Evolutionary conservation across 495 filamentous ascomycete species (phyloP), one percentile per base, ranked within the genome.

Genomic region (Lasiosphaeris hirsuta): DNA sequence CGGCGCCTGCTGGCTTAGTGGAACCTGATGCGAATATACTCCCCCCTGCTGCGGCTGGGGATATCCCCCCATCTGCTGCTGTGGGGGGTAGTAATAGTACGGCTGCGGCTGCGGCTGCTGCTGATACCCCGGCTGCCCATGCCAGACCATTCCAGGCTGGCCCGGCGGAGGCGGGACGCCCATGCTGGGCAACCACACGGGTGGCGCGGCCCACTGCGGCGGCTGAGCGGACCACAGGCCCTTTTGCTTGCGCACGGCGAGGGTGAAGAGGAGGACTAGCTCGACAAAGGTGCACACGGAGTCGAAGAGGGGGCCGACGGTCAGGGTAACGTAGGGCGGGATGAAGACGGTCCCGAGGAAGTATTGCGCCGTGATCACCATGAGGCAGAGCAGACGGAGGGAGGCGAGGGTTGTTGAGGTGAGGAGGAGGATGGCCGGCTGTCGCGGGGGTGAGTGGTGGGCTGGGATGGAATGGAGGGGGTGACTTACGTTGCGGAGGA

Each of bases 261-360:
- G 33, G 10, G 36, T 17, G 48, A 58, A 64, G 35, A 64, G 57
- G 23, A 64, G 43, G 14, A 59, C 51, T 5, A 67, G 52, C 8
- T 57, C 7, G 47, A 67, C 39, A 34, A 60, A 64, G 53, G 62
- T 59, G 30, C 35, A 19, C 23, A 57, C 35, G 50, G 14, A 34
- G 48, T 49, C 35, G 53, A 67, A 54, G 34, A 67, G 11, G 15
- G 64, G 54, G 0, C 30, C n/a, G 51, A 60, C 41, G 41, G 63
- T 49, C 10, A 10, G 33, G 40, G 37, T 7, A n/a, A 23, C 36
- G 23, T 36, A 46, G 34, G n/a, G 7, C 8, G 35, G 10, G 42
- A 10, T 11, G 36, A 10, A 38, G 2, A n/a, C 3, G 17, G 37
- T 9, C n/a, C n/a, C 1, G 18, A 54, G 51, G 36, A 36, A 11